These are phyloP conservation scores for Phytophthora pluvialis DNA, from an alignment of 352 stramenopile species.

Conservation along the genomic window DNA sequence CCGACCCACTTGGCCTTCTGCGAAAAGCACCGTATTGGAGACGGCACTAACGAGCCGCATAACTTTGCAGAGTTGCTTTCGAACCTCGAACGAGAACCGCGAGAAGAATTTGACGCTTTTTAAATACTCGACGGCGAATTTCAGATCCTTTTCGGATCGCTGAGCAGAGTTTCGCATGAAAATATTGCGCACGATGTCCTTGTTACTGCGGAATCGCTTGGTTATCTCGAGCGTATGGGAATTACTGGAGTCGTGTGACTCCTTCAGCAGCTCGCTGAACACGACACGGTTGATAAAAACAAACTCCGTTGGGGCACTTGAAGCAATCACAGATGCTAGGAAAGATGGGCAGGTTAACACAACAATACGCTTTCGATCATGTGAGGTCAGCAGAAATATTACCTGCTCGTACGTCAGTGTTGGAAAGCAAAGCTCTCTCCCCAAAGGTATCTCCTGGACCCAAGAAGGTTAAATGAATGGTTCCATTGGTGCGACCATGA, in stretches of 20 bases:
- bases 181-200: slow-evolving; percentile 88
- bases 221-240: slow-evolving; percentile 64
- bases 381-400: background rate
- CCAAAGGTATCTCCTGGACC: slow-evolving; percentile 76
- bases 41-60: slow-evolving; percentile 81
- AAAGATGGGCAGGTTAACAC: background rate
- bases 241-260: slow-evolving; percentile 56
- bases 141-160: slow-evolving; percentile 84
- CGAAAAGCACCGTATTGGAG: slow-evolving; percentile 83
- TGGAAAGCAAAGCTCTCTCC: slow-evolving; percentile 71
- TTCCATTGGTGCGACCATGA: slow-evolving; percentile 22
- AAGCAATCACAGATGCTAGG: slow-evolving; percentile 62
- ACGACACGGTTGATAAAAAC: slow-evolving; percentile 74
- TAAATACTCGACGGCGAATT: slow-evolving; percentile 86
- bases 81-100: slow-evolving; percentile 86
- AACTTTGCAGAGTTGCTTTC: slow-evolving; percentile 84
- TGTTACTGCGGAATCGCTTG: slow-evolving; percentile 85
- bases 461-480: slow-evolving; percentile 52
- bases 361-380: background rate
- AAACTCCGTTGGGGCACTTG: slow-evolving; percentile 58
- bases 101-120: slow-evolving; percentile 90
- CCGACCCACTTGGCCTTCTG: slow-evolving; percentile 75
- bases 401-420: slow-evolving; percentile 68
- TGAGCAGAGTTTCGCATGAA: slow-evolving; percentile 73
- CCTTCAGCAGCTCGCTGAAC: slow-evolving; percentile 71